Evolutionary conservation across 257 asterid species (phyloP), one percentile per base, ranked within the genome.

Genomic region (Solanum etuberosum): DNA sequence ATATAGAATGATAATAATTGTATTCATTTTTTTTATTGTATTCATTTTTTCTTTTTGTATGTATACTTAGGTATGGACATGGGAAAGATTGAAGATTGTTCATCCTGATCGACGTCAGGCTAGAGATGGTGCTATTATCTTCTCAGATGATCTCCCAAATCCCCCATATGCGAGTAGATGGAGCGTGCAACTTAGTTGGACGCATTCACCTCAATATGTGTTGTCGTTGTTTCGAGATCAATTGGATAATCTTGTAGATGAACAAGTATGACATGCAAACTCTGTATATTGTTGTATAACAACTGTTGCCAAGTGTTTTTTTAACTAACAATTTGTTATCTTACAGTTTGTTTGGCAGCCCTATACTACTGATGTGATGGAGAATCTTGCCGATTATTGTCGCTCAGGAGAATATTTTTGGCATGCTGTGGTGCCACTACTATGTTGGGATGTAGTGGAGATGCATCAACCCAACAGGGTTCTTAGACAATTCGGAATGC

Each of bases 391-490:
- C 7, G 92, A 88, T 57, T 95, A 94, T 89, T 95, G 98, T 89
- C 25, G 91, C 57, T 93, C 94, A 12, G 96, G 98, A 83, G 86
- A 88, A 89, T 83, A 91, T 72, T 93, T 92, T 89, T 94, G 97
- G 98, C 97, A 92, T 91, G 93, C 98, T 27, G 89, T 92, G 54
- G 77, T 96, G 51, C 98, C 98, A 81, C 95, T 95, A 84, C 91
- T 95, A 85, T 94, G 98, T 91, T 94, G 91, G 67, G 96, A 95
- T 70, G 96, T 93, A 20, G 94, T 94, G 74, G 98, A 95, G 91
- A 90, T 95, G 90, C 95, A 93, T 91, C 94, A 92, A 83, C 94
- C 98, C 37, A 95, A 94, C 70, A 96, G 95, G 14, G 98, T 91
- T n/a, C 88, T 95, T 71, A 94, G 95, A 25, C 97, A 94, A 74